phyloP scores from a whole-genome alignment of 2,329 filamentous ascomycete genomes.

The Colletotrichum navitas region DNA sequence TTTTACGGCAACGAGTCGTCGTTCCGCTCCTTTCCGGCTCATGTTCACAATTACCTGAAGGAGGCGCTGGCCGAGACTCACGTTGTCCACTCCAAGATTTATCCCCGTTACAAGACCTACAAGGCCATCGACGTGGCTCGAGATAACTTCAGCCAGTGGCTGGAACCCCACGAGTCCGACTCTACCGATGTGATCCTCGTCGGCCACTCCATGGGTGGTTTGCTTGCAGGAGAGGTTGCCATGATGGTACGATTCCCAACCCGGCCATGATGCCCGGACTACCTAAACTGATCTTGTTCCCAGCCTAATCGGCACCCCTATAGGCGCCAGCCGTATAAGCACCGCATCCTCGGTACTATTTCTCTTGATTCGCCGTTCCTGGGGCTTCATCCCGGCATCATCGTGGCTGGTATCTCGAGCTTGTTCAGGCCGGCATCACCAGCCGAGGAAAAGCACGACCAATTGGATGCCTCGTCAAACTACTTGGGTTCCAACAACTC shows the following conservation, averaged over 20 bases:
- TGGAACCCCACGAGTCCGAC: conserved; percentile 79
- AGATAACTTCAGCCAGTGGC: conserved; percentile 87
- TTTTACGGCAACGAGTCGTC: conserved; percentile 91
- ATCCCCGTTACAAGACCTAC: conserved; percentile 83
- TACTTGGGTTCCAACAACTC: conserved; percentile 38
- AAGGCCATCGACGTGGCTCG: conserved; percentile 78
- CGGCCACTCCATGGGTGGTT: conserved; percentile 91
- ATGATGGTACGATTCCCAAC: conserved; percentile 63
- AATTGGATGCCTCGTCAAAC: conserved; percentile 30
- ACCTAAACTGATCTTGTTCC: conserved; percentile 19
- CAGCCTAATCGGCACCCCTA: conserved; percentile 53
- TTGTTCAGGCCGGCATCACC: conserved; percentile 71
- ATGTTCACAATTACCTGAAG: conserved; percentile 82
- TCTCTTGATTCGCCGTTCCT: conserved; percentile 89
- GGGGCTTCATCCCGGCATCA: conserved; percentile 88
- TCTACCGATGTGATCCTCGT: conserved; percentile 85
- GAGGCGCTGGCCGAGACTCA: conserved; percentile 77
- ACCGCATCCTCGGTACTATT: conserved; percentile 83
- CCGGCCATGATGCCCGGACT: not conserved
- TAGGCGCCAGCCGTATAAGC: conserved; percentile 65
- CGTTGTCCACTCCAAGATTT: conserved; percentile 87
- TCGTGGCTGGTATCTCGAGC: conserved; percentile 84
- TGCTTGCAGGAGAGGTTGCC: conserved; percentile 83
- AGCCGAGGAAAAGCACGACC: conserved; percentile 44
- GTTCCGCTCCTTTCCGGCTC: conserved; percentile 88